Conservation (phyloP, 139 green algal species). For the Closterium sp. region DNA sequence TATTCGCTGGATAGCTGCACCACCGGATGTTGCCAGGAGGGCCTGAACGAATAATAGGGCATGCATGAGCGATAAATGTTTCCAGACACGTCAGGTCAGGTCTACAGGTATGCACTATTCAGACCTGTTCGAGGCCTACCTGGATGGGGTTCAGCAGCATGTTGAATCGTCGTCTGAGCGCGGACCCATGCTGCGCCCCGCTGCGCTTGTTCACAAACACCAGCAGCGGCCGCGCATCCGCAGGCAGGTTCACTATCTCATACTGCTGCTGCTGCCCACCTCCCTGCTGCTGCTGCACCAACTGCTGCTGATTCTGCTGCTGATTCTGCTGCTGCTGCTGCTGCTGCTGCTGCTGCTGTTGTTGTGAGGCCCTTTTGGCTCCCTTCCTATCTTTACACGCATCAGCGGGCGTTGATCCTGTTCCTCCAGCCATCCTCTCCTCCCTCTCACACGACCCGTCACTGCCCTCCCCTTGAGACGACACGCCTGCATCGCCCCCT, state of each 20-base stretch:
- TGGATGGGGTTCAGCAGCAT: constrained; percentile 79
- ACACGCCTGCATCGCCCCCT: background rate
- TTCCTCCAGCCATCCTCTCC: too few species aligned
- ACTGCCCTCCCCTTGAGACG: background rate
- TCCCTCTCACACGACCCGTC: background rate
- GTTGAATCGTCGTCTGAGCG: constrained; percentile 61
- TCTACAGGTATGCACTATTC: too few species aligned
- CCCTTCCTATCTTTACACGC: too few species aligned
- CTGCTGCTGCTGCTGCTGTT: background rate
- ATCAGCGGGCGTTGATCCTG: too few species aligned
- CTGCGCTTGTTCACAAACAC: constrained; percentile 77
- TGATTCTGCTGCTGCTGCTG: background rate
- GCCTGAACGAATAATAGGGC: too few species aligned
- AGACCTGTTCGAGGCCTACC: too few species aligned
- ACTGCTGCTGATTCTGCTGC: background rate
- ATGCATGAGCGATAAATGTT: too few species aligned
- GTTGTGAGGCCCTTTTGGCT: background rate
- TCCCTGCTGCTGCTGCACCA: background rate
- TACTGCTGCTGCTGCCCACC: background rate
- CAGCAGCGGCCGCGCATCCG: constrained; percentile 50
- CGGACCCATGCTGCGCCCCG: constrained; percentile 64
- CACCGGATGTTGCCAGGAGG: constrained; percentile 39
- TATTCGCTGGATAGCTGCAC: constrained; percentile 48
- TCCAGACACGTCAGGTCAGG: too few species aligned
- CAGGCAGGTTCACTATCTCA: constrained; percentile 29